phyloP scores from a whole-genome alignment of 352 stramenopile genomes.

The Phytophthora chlamydospora region DNA sequence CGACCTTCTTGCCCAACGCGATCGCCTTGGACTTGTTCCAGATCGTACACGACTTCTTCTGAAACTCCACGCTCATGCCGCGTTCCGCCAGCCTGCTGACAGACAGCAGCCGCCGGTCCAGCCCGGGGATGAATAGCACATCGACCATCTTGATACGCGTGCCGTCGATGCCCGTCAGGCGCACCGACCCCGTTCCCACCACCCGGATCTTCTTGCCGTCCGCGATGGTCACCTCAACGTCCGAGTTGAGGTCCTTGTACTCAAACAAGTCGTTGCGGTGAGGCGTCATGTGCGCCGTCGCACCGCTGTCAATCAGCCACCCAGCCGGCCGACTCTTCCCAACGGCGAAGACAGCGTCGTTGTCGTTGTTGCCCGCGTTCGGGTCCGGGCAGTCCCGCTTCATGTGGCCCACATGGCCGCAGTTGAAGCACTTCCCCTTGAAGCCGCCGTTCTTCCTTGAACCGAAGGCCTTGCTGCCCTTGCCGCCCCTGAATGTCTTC shows the following conservation, averaged over 20 bases:
- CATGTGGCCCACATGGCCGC: no score
- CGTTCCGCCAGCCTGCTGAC: conserved; percentile 18
- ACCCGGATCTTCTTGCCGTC: conserved; percentile 18
- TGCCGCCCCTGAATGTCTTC: no score
- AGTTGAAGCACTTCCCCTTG: no score
- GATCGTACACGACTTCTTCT: conserved; percentile 3
- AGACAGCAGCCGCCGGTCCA: conserved; percentile 24
- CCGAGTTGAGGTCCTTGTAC: background rate
- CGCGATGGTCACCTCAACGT: conserved; percentile 22
- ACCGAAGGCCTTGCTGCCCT: no score
- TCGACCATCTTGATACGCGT: conserved; percentile 16
- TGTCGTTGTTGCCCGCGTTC: background rate
- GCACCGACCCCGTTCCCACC: conserved; percentile 2
- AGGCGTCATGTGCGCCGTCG: conserved; percentile 23
- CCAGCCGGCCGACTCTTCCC: background rate
- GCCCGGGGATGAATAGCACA: conserved; percentile 15
- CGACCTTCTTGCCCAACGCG: conserved; percentile 20
- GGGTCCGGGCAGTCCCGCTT: no score
- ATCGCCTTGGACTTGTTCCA: conserved; percentile 12
- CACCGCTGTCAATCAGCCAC: conserved; percentile 22
- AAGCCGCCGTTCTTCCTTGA: no score
- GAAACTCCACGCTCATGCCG: conserved; percentile 21
- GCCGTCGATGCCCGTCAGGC: conserved; percentile 3
- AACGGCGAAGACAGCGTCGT: conserved; percentile 8
- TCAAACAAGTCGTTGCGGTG: conserved; percentile 17